Conservation (phyloP, 768 basidiomycete genomes). For the Infundibulicybe gibba region DNA sequence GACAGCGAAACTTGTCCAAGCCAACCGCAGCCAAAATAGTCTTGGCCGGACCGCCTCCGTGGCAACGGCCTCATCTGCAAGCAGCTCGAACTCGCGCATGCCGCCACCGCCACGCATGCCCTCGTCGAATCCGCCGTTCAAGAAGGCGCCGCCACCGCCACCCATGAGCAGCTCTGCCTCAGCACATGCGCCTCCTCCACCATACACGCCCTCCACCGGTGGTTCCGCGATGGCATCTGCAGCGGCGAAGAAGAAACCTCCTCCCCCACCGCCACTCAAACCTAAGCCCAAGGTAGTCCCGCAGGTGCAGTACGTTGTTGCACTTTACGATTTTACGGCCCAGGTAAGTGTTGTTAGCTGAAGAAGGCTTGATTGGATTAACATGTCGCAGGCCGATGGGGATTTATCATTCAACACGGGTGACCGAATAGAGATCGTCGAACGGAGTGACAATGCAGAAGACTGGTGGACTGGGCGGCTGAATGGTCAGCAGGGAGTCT, state of each 20-base stretch:
- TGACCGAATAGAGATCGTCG: slow-evolving; percentile 87
- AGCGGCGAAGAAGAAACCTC: slow-evolving; percentile 69
- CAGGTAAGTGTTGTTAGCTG: slow-evolving; percentile 47
- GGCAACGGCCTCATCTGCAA: slow-evolving; percentile 29
- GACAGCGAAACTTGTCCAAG: slow-evolving; percentile 67
- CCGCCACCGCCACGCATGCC: slow-evolving; percentile 34
- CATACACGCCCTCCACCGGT: slow-evolving; percentile 30
- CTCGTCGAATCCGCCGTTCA: slow-evolving; percentile 28
- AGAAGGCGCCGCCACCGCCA: slow-evolving; percentile 52
- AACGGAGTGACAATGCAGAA: slow-evolving; percentile 76
- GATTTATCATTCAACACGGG: slow-evolving; percentile 89
- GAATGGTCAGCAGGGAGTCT: slow-evolving; percentile 82
- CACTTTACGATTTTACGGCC: slow-evolving; percentile 92
- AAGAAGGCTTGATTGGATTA: slow-evolving; percentile 1
- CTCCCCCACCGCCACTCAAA: slow-evolving; percentile 90
- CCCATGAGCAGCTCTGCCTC: slow-evolving; percentile 31
- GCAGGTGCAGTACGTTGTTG: slow-evolving; percentile 75
- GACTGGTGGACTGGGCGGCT: slow-evolving; percentile 98
- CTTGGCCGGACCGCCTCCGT: slow-evolving; percentile 29
- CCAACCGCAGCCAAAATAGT: slow-evolving; percentile 31
- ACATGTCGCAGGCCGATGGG: slow-evolving; percentile 65
- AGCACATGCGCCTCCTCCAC: slow-evolving; percentile 39
- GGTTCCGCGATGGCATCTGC: slow-evolving; percentile 18
- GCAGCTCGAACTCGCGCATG: slow-evolving; percentile 36
- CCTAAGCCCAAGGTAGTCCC: slow-evolving; percentile 76